Evolutionary conservation across 2,329 filamentous ascomycete genomes (phyloP).

Genomic region (Beauveria asiatica): DNA sequence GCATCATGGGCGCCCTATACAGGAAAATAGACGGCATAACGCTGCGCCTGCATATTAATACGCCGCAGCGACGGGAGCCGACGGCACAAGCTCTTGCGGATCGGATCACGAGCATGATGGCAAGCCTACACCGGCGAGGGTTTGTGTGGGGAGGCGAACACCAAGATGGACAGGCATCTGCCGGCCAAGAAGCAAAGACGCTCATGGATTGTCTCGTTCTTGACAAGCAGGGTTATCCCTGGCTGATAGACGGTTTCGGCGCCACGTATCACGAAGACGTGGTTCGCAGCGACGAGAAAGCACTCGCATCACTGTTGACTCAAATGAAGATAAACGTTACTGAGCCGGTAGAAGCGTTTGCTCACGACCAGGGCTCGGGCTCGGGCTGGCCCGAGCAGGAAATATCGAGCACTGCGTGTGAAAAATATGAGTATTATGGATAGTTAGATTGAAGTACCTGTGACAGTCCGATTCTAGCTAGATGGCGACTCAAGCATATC

Average conservation of each 20-base stretch:
- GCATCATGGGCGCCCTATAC: slow-evolving; percentile 1
- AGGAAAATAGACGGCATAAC: background rate
- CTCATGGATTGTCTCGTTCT: background rate
- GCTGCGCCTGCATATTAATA: background rate
- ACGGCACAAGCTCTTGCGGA: background rate
- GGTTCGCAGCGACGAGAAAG: background rate
- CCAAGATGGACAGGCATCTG: background rate
- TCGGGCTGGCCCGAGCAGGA: too few species aligned
- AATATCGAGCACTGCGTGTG: too few species aligned
- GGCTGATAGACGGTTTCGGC: background rate
- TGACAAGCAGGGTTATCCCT: background rate
- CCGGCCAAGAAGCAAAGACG: background rate
- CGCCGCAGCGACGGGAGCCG: background rate
- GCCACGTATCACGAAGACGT: background rate
- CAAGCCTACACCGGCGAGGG: background rate
- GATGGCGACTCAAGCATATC: too few species aligned
- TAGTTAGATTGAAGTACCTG: too few species aligned
- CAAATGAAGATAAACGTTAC: background rate
- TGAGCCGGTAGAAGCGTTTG: background rate
- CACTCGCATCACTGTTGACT: background rate
- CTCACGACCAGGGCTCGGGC: too few species aligned
- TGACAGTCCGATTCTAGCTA: too few species aligned
- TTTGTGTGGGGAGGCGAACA: background rate
- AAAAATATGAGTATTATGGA: too few species aligned
- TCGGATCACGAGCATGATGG: background rate